Conservation (phyloP, 495 filamentous ascomycete species). For the Saxophila tyrrhenica region DNA sequence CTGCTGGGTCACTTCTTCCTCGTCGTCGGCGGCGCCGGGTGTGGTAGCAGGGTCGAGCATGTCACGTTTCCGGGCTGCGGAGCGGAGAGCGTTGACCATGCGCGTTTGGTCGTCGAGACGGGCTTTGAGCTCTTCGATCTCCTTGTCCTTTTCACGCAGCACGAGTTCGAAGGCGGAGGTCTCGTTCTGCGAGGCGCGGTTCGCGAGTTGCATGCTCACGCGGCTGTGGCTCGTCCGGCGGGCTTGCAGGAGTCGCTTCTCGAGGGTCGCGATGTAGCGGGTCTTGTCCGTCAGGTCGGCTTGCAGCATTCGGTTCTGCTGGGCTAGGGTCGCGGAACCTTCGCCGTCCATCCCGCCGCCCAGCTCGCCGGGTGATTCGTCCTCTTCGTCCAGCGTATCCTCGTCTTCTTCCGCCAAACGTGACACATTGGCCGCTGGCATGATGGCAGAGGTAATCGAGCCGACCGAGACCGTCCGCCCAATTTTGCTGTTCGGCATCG, state of each 20-base stretch:
- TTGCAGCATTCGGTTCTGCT: constrained; percentile 78
- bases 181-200: constrained; percentile 13
- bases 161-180: constrained; percentile 52
- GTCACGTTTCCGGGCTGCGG: constrained; percentile 74
- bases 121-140: constrained; percentile 81
- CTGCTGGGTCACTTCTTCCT: neutral
- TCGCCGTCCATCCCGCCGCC: constrained; percentile 69
- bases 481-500: neutral
- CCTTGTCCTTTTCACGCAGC: constrained; percentile 81
- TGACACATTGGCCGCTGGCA: constrained; percentile 12
- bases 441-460: constrained; percentile 12
- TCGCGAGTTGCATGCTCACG: constrained; percentile 56
- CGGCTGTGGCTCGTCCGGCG: constrained; percentile 81
- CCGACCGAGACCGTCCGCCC: constrained; percentile 10
- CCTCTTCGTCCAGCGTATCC: constrained; percentile 47
- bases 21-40: neutral
- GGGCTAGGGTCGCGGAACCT: constrained; percentile 66
- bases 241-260: constrained; percentile 84
- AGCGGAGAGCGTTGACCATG: constrained; percentile 84
- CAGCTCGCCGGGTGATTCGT: constrained; percentile 65
- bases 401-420: constrained; percentile 13
- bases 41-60: constrained; percentile 45
- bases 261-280: constrained; percentile 86
- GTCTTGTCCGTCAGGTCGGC: constrained; percentile 93
- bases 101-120: constrained; percentile 91